phyloP scores from a whole-genome alignment of 2,329 filamentous ascomycete species.

The Esteya vermicola region DNA sequence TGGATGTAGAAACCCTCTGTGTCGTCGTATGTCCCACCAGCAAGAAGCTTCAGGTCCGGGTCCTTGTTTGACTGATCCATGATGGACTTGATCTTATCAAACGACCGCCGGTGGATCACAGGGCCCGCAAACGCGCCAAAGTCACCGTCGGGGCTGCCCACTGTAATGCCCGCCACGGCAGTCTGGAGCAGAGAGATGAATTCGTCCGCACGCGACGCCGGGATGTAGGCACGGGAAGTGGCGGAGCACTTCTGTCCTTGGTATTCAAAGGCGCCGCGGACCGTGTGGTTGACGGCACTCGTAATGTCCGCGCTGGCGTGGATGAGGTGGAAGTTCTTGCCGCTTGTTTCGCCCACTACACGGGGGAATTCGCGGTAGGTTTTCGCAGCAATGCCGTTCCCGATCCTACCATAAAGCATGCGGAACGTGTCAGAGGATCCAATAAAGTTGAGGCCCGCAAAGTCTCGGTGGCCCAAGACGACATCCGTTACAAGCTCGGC shows the following conservation, averaged over 20 bases:
- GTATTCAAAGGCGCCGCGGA: slow-evolving; percentile 34
- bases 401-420: slow-evolving; percentile 74
- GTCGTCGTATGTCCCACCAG: too few species aligned
- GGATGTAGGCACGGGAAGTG: slow-evolving; percentile 39
- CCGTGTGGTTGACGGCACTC: slow-evolving; percentile 29
- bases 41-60: too few species aligned
- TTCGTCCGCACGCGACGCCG: slow-evolving; percentile 21
- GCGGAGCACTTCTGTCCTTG: slow-evolving; percentile 38
- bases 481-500: slow-evolving; percentile 69
- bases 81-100: too few species aligned
- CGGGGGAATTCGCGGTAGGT: slow-evolving; percentile 62
- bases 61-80: too few species aligned
- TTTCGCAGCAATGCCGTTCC: slow-evolving; percentile 64
- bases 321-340: slow-evolving; percentile 39
- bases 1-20: too few species aligned
- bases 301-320: slow-evolving; percentile 29
- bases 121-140: too few species aligned
- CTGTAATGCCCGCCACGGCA: too few species aligned
- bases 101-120: too few species aligned
- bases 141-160: too few species aligned
- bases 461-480: slow-evolving; percentile 62
- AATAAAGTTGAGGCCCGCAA: slow-evolving; percentile 89
- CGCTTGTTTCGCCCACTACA: slow-evolving; percentile 36
- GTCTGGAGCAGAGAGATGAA: too few species aligned
- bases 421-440: slow-evolving; percentile 88